Evolutionary conservation across 345 rosid species (phyloP).

Genomic region (Salix udensis): DNA sequence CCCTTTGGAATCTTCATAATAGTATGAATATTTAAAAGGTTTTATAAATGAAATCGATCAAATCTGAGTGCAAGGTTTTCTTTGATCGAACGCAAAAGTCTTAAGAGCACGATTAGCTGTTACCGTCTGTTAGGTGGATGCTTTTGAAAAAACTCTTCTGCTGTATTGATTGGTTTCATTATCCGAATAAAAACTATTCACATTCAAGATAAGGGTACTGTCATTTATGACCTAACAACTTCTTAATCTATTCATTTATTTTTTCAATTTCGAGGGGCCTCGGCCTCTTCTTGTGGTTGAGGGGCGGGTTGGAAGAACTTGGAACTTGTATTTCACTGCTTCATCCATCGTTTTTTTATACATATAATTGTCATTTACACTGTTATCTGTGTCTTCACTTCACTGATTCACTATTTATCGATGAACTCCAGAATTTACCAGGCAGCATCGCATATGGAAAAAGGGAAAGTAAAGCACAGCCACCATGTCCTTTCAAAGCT

Average conservation of each 20-base stretch:
- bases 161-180: not conserved
- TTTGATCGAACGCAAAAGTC: not conserved
- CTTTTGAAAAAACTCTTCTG: not conserved
- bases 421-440: not conserved
- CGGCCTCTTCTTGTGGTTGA: not conserved
- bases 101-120: not conserved
- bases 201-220: not conserved
- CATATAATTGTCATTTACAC: no score
- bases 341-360: not conserved
- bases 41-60: not conserved
- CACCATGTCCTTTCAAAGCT: not conserved
- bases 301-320: not conserved
- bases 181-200: not conserved
- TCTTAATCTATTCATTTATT: not conserved
- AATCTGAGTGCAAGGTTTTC: not conserved
- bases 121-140: not conserved
- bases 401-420: not conserved
- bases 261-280: not conserved
- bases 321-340: not conserved
- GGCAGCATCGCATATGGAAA: not conserved
- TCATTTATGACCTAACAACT: not conserved
- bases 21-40: not conserved
- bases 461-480: not conserved
- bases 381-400: not conserved
- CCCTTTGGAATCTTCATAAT: no score